Evolutionary conservation across 768 basidiomycete genomes (phyloP), one percentile per base, ranked within the genome.

Genomic region (Suillus discolor): DNA sequence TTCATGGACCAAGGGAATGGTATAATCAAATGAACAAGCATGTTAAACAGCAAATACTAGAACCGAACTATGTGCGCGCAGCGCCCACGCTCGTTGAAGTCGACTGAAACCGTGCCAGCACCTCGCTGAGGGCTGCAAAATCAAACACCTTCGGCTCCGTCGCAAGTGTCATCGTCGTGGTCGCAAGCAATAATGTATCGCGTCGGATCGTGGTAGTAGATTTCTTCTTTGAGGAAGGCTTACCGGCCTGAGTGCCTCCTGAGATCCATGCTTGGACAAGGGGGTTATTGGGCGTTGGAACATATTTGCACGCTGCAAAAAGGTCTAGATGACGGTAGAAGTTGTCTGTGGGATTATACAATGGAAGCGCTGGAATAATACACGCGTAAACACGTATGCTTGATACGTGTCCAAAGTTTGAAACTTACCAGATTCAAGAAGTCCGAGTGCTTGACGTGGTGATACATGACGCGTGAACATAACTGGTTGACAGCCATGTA

Each of bases 251-350:
- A 6, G 68, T 65, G 57, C 74, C 67, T 44, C 77, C 75, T 23
- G 72, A 66, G 49, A 78, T 67, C 81, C 81, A 82, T 42, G 79
- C 78, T 31, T 71, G 70, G n/a, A 83, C 75, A 39, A 79, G 65
- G n/a, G 80, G 80, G 64, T 83, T 79, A 20, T 74, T 73, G n/a
- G 66, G 28, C 0, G 81, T 79, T 2, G 85, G 84, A 13, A 68
- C 62, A 67, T 73, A 79, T 9, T 73, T 71, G 69, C 82, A 85
- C 1, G 79, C 78, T 23, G 78, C 74, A 64, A 84, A 86, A 18
- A 83, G 53, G 59, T 84, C 80, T 5, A 88, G 78, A 57, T 83
- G 81, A 3, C 78, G 80, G 23, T 73, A 80, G 71, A 88, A 86
- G 59, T 75, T 75, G 36, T 72, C 67, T 0, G 86, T 85, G 16